These are phyloP conservation scores for Scedosporium minutisporum DNA, from an alignment of 2,329 filamentous ascomycete genomes.

Conservation along the genomic window DNA sequence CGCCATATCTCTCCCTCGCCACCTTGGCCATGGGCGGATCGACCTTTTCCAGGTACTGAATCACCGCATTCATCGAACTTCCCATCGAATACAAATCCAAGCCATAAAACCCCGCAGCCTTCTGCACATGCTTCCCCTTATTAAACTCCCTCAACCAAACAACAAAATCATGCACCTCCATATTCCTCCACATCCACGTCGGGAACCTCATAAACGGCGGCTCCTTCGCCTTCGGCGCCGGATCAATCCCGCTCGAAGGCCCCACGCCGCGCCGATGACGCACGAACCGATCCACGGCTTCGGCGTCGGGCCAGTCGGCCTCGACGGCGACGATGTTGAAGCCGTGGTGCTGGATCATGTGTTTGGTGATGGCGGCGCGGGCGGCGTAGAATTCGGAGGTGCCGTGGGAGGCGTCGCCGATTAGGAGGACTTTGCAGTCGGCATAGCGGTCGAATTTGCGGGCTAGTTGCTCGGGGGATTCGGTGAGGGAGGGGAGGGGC, in stretches of 20 bases:
- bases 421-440: slow-evolving; percentile 15
- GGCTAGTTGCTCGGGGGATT: not conserved
- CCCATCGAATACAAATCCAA: slow-evolving; percentile 43
- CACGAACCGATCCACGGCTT: slow-evolving; percentile 39
- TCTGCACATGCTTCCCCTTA: slow-evolving; percentile 10
- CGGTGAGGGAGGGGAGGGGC: not conserved
- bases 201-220: slow-evolving; percentile 39
- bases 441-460: slow-evolving; percentile 10
- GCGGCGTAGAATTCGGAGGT: slow-evolving; percentile 46
- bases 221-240: slow-evolving; percentile 6
- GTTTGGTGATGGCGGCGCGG: slow-evolving; percentile 40
- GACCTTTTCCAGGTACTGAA: slow-evolving; percentile 35
- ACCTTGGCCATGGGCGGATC: slow-evolving; percentile 31
- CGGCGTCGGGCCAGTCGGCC: slow-evolving; percentile 44
- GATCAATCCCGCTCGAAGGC: not conserved
- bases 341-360: slow-evolving; percentile 36
- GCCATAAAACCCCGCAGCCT: slow-evolving; percentile 32
- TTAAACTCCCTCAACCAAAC: slow-evolving; percentile 41
- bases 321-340: slow-evolving; percentile 42
- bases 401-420: slow-evolving; percentile 29
- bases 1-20: slow-evolving; percentile 34
- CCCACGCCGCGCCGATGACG: slow-evolving; percentile 27
- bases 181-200: slow-evolving; percentile 47
- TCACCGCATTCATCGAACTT: slow-evolving; percentile 32
- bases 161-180: slow-evolving; percentile 38